phyloP scores from a whole-genome alignment of 2,329 filamentous ascomycete species.

The Ciborinia camelliae region DNA sequence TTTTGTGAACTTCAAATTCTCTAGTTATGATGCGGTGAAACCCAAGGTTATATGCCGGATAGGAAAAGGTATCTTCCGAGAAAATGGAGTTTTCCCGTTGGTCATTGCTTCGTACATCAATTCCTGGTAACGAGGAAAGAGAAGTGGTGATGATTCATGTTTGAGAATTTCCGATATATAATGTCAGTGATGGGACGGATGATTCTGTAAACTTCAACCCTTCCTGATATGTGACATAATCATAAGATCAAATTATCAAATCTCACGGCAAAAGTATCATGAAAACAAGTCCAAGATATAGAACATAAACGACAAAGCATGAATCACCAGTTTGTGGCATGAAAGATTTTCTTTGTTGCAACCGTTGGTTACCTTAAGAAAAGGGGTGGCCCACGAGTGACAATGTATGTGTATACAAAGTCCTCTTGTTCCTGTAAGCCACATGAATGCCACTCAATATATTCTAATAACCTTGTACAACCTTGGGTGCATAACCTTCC shows the following conservation, averaged over 20 bases:
- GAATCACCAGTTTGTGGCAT: conserved; percentile 8
- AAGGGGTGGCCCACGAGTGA: not conserved
- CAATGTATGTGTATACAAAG: conserved; percentile 1
- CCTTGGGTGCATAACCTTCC: conserved; percentile 48
- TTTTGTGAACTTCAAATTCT: not conserved
- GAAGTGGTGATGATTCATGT: not conserved
- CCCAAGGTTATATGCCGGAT: not conserved
- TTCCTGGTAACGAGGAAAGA: not conserved
- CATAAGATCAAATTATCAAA: not conserved
- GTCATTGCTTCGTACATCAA: not conserved
- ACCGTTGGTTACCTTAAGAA: no score
- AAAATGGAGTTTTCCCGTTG: not conserved
- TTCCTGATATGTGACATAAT: not conserved
- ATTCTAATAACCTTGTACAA: conserved; percentile 25
- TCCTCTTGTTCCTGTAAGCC: conserved; percentile 12
- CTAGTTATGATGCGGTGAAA: not conserved
- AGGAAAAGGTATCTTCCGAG: not conserved
- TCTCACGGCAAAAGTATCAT: not conserved
- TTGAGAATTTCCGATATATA: not conserved
- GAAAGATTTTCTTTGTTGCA: not conserved
- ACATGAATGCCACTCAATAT: conserved; percentile 16
- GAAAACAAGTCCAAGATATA: not conserved
- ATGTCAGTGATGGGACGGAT: not conserved
- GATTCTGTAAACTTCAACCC: not conserved
- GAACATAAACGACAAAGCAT: conserved; percentile 2